These are phyloP conservation scores for Microascus cirrosus DNA, from an alignment of 2,329 filamentous ascomycete species.

Conservation along the genomic window DNA sequence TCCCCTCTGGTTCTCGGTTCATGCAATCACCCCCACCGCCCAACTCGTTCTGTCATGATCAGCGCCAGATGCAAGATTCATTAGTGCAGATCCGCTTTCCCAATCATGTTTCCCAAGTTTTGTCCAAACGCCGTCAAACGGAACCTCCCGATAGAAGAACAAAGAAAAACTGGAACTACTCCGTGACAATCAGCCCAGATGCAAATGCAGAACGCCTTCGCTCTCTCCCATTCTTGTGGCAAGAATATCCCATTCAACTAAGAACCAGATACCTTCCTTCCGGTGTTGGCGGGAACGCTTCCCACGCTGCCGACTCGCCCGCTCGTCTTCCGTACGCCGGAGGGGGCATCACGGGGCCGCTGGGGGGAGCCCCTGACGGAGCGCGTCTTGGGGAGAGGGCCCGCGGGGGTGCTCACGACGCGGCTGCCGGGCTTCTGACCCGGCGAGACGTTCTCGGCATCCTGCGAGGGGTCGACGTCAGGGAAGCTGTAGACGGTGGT, in stretches of 20 bases:
- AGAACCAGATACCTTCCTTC: slow-evolving; percentile 38
- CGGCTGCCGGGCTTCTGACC: slow-evolving; percentile 21
- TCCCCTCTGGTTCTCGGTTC: not conserved
- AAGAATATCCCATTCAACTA: not conserved
- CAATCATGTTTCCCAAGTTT: not conserved
- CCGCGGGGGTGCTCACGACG: slow-evolving; percentile 35
- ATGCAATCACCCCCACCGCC: too few relatives aligned
- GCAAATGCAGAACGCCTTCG: not conserved
- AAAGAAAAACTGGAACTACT: not conserved
- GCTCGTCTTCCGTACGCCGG: slow-evolving; percentile 53
- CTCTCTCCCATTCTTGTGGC: not conserved
- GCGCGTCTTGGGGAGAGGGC: slow-evolving; percentile 52
- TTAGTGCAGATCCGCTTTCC: not conserved
- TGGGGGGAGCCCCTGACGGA: slow-evolving; percentile 43
- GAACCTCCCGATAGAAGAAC: not conserved
- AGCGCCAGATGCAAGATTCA: not conserved
- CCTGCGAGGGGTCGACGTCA: slow-evolving; percentile 57
- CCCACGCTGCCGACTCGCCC: slow-evolving; percentile 52
- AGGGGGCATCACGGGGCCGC: slow-evolving; percentile 20
- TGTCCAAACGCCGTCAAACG: too few relatives aligned
- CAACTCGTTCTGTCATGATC: not conserved
- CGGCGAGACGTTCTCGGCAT: slow-evolving; percentile 58
- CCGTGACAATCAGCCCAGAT: too few relatives aligned
- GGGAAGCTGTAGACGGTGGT: slow-evolving; percentile 34
- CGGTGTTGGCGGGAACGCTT: slow-evolving; percentile 28